Percentiles rank a stretch among this genome's conserved stretches.
phyloP scores from a whole-genome alignment of 176 grass and related monocot species.

The Musa beccarii region DNA sequence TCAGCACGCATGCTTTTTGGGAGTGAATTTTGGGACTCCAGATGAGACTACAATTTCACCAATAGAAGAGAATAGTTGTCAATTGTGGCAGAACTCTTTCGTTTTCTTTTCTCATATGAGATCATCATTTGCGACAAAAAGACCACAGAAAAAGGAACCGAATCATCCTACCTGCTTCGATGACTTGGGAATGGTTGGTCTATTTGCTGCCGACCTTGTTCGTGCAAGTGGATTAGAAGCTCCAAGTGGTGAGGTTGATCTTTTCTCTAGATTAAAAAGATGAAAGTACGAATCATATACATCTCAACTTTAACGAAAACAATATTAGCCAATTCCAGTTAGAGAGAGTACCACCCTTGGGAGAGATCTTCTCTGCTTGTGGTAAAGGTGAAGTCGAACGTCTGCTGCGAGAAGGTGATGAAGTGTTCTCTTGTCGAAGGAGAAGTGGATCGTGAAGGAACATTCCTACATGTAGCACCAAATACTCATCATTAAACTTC shows the following conservation, averaged over 20 bases:
- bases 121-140: not conserved
- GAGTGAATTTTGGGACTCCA: conserved; percentile 1
- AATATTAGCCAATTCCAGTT: conserved; percentile 5
- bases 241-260: conserved; percentile 37
- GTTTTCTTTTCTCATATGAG: conserved; percentile 15
- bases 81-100: too few species aligned
- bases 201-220: conserved; percentile 48
- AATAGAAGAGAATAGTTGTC: too few species aligned
- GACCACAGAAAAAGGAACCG: not conserved
- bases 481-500: not conserved
- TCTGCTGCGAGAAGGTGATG: not conserved
- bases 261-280: conserved; percentile 21
- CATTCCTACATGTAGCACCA: not conserved
- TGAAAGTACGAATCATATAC: conserved; percentile 2
- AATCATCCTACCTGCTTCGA: not conserved
- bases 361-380: not conserved
- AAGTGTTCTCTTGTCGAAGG: not conserved
- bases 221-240: conserved; percentile 48
- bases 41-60: not conserved
- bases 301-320: not conserved
- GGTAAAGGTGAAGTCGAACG: not conserved
- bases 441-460: not conserved
- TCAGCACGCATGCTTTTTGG: conserved; percentile 6
- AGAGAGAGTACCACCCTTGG: not conserved
- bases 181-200: conserved; percentile 30